Evolutionary conservation across 2,329 filamentous ascomycete genomes (phyloP).

Genomic region (Byssothecium circinans): DNA sequence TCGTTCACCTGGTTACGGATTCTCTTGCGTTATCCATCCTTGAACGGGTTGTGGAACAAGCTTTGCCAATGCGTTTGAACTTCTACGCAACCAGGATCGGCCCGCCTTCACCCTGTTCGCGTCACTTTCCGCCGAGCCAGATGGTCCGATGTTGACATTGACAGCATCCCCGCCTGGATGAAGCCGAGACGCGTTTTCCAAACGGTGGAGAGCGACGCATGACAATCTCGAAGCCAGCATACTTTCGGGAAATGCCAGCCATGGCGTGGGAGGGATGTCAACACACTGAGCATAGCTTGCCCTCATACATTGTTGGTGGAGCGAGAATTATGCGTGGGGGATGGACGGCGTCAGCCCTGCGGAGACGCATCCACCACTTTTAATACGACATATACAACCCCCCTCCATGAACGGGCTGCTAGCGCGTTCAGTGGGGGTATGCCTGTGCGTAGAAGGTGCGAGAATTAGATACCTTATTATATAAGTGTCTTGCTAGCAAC

Average conservation of each 20-base stretch:
- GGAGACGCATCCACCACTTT: not conserved
- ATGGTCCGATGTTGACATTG: not conserved
- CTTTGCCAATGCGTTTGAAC: not conserved
- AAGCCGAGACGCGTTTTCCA: too few species aligned
- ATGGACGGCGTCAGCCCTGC: not conserved
- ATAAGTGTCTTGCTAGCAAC: too few species aligned
- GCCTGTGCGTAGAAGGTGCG: too few species aligned
- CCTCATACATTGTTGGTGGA: not conserved
- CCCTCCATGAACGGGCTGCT: too few species aligned
- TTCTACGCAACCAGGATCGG: not conserved
- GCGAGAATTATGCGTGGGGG: not conserved
- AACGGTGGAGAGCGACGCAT: not conserved
- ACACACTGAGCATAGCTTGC: not conserved
- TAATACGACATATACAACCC: too few species aligned
- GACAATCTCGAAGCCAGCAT: not conserved
- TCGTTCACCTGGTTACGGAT: not conserved
- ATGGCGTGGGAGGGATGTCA: not conserved
- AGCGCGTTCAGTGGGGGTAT: too few species aligned
- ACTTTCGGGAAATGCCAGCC: not conserved
- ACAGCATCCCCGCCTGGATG: not conserved
- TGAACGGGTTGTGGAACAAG: not conserved
- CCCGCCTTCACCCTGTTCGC: constrained; percentile 3
- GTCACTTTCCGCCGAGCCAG: constrained; percentile 1
- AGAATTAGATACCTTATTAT: too few species aligned
- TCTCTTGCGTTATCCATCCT: not conserved